Evolutionary conservation across 331 rosid species (phyloP), one percentile per base, ranked within the genome.

Genomic region (Erythrophleum ivorense): DNA sequence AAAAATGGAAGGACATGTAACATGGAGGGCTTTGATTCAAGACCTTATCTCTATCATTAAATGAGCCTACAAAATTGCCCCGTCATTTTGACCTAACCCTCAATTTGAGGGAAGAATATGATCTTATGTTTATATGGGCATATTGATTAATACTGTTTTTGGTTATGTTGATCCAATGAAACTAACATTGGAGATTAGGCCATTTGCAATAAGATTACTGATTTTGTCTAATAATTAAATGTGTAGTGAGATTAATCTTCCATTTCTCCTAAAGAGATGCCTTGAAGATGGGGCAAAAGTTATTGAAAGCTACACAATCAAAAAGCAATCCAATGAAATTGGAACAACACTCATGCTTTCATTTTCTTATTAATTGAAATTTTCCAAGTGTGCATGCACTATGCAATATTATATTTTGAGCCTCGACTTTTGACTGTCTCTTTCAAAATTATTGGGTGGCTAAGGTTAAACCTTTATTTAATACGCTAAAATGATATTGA

Each of bases 1-100:
- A 73, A 82, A 76, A 78, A 66, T 79, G 75, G 76, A 81, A 68
- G 19, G 69, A 67, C 71, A 3, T 48, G 78, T 83, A 80, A 74
- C 77, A 70, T 33, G 80, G 67, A 70, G 57, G 70, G 78, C 55
- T 54, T 73, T 57, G 43, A n/a, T 75, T 70, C 81, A 71, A 19
- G 63, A 12, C 6, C 40, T 43, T 52, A 65, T 71, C 78, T 14
- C 87, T 33, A 73, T 75, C 85, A 58, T 24, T 24, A 49, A 60
- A 71, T 19, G 46, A 59, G 45, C 84, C 78, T 50, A 55, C 16
- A 71, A 80, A 82, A 65, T 78, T 67, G 80, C 53, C 64, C 68
- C 31, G 76, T 76, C 66, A 72, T 66, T 77, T 49, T 73, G 80
- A 74, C 82, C 65, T 73, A 73, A 31, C 73, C 59, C 62, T 80